phyloP scores from a whole-genome alignment of 208 protist genomes.

The Endotrypanum monterogeii region DNA sequence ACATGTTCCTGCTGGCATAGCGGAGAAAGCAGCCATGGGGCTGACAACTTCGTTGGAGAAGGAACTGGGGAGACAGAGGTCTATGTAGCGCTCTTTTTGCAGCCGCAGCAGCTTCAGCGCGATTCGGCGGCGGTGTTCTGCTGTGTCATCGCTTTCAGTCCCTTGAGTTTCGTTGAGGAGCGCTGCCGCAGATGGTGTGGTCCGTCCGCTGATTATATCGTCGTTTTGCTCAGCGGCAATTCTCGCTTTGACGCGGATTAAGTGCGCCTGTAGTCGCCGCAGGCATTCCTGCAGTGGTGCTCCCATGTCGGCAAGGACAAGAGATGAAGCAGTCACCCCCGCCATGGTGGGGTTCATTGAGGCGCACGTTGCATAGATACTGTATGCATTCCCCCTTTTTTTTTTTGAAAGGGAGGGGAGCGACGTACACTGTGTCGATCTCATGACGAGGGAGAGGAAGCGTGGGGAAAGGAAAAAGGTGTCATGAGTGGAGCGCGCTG shows the following conservation, averaged over 20 bases:
- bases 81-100: constrained; percentile 6
- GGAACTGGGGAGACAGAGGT: constrained; percentile 6
- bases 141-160: background rate
- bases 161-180: constrained; percentile 1
- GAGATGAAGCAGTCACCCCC: background rate
- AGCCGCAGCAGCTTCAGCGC: constrained; percentile 27
- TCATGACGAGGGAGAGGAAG: no score
- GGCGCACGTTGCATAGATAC: background rate
- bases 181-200: background rate
- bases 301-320: constrained; percentile 19
- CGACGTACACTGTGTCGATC: no score
- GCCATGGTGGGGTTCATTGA: background rate
- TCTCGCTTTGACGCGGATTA: constrained; percentile 6
- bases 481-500: no score
- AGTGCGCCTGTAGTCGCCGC: constrained; percentile 20
- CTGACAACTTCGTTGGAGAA: constrained; percentile 4
- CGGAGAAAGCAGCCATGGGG: background rate
- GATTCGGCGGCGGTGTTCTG: constrained; percentile 14
- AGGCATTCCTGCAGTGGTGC: constrained; percentile 23
- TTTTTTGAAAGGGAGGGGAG: no score
- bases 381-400: background rate
- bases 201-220: background rate
- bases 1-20: background rate
- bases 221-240: background rate
- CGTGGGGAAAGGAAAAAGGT: no score